These are phyloP conservation scores for Groenewaldozyma sp. DNA, from an alignment of 1,139 yeast genomes.

Conservation along the genomic window DNA sequence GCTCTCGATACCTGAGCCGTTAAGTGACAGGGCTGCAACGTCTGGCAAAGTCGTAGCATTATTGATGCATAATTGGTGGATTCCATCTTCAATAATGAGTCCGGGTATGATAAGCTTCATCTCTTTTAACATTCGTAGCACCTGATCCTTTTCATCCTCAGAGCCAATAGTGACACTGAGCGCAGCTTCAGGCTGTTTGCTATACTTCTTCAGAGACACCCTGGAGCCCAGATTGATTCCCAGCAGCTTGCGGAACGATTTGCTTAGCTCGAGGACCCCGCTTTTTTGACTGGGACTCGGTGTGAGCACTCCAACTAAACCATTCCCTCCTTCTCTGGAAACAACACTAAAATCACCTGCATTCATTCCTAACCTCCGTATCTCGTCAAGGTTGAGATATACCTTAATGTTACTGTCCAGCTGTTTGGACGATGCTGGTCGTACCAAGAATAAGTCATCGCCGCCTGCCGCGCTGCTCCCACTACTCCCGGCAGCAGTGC, in stretches of 20 bases:
- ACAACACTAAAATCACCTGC: constrained; percentile 49
- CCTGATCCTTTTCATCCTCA: constrained; percentile 14
- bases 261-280: constrained; percentile 49
- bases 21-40: constrained; percentile 28
- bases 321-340: constrained; percentile 34
- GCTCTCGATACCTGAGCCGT: constrained; percentile 11
- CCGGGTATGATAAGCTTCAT: constrained; percentile 17
- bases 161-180: constrained; percentile 27
- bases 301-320: constrained; percentile 20
- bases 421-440: constrained; percentile 40
- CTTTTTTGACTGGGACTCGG: constrained; percentile 15
- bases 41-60: constrained; percentile 29
- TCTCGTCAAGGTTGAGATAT: constrained; percentile 42
- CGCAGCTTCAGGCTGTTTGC: constrained; percentile 46
- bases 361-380: constrained; percentile 44
- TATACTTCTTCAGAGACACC: constrained; percentile 39
- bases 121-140: constrained; percentile 16
- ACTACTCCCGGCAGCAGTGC: neutral
- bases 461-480: neutral
- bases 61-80: constrained; percentile 23
- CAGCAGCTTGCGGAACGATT: constrained; percentile 40
- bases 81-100: constrained; percentile 17
- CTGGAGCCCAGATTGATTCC: constrained; percentile 70
- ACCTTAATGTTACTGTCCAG: constrained; percentile 34
- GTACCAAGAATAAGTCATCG: constrained; percentile 34